Evolutionary conservation across 257 asterid genomes (phyloP).

Genomic region (Capsicum pubescens): DNA sequence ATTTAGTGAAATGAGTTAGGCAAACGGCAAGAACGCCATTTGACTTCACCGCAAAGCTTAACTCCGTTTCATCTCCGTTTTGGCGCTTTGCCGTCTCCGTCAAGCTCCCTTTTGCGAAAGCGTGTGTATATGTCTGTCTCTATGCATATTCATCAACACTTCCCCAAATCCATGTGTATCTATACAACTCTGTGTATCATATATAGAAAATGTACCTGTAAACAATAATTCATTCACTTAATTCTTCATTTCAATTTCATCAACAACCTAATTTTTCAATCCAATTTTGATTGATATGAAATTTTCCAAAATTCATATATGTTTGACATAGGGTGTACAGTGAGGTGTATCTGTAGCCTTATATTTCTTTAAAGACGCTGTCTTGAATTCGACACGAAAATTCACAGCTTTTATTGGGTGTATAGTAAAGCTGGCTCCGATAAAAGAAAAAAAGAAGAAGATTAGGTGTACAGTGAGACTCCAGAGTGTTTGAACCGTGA

Average conservation of each 20-base stretch:
- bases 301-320: background rate
- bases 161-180: background rate
- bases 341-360: background rate
- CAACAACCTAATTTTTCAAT: background rate
- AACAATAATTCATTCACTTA: background rate
- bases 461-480: background rate
- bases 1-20: background rate
- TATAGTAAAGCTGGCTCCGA: background rate
- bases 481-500: background rate
- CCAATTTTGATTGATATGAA: background rate
- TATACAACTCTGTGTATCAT: background rate
- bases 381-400: too few species aligned
- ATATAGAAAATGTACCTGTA: background rate
- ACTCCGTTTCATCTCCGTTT: constrained; percentile 11
- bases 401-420: constrained; percentile 10
- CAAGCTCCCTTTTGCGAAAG: background rate
- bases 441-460: too few species aligned
- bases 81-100: constrained; percentile 22
- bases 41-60: background rate
- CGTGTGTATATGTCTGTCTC: background rate
- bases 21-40: constrained; percentile 8
- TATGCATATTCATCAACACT: background rate
- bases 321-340: background rate
- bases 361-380: too few species aligned
- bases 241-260: background rate